Evolutionary conservation across 805 yeast species (phyloP).

Genomic region (Wickerhamomyces ciferrii): DNA sequence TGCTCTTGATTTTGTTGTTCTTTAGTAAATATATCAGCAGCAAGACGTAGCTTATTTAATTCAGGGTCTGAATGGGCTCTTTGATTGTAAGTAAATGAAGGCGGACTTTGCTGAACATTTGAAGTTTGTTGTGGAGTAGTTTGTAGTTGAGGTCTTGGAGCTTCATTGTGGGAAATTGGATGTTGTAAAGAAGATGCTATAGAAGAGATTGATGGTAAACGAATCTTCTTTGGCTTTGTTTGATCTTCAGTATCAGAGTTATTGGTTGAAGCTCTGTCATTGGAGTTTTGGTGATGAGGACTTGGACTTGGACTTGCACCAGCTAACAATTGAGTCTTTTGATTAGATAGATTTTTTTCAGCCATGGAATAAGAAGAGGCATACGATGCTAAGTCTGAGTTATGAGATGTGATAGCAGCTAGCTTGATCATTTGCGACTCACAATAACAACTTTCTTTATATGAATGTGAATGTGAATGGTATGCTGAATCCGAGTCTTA

Average conservation of each 20-base stretch:
- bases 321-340: not conserved
- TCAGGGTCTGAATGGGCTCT: conserved; percentile 1
- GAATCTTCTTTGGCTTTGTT: not conserved
- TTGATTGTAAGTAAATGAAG: not conserved
- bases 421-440: not conserved
- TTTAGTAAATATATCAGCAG: conserved; percentile 3
- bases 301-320: not conserved
- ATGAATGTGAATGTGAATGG: too few relatives aligned
- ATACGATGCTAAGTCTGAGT: not conserved
- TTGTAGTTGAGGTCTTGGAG: not conserved
- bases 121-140: not conserved
- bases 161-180: not conserved
- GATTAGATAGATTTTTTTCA: not conserved
- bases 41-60: conserved; percentile 1
- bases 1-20: not conserved
- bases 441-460: too few relatives aligned
- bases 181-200: not conserved
- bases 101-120: not conserved
- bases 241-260: not conserved
- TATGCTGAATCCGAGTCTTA: too few relatives aligned
- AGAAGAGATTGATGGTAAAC: conserved; percentile 1
- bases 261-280: not conserved
- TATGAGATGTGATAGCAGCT: not conserved
- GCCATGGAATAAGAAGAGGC: not conserved
- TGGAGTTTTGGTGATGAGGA: not conserved